Evolutionary conservation across 2,329 filamentous ascomycete genomes (phyloP), one percentile per base, ranked within the genome.

Genomic region (Penicillium brevicompactum): DNA sequence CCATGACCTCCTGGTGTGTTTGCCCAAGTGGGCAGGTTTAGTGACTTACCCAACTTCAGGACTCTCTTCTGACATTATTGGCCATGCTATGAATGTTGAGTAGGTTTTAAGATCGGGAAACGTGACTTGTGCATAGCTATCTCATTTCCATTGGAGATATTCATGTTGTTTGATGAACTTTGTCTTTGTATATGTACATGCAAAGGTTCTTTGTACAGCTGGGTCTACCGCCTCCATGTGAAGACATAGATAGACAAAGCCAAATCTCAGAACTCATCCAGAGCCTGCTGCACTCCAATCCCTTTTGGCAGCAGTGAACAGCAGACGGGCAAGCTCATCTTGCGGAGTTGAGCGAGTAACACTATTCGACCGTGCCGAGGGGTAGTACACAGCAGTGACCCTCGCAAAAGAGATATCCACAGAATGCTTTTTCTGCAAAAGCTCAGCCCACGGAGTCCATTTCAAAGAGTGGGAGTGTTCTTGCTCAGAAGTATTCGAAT

Each of bases 221-320:
- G 24, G 24, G 8, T 27, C 5, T 2, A 18, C 18, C 2, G 18
- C 24, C 24, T 8, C 24, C 24, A 27, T 27, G 24, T 6, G 24
- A 27, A 27, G 8, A 27, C 2, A 8, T 27, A 27, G 24, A 27
- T 8, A 49, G n/a, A 42, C 3, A 27, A 49, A 40, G n/a, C 7
- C 21, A 22, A 22, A n/a, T 42, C 27, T 50, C 46, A 49, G 6
- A 18, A 18, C 30, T 37, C 34, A 37, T 7, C 13, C 34, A 7
- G 34, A 56, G 21, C 42, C 18, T 5, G 27, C 46, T 32, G 70
- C 60, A 54, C 72, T 72, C 72, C 72, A 74, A 46, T 70, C 70
- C 37, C 70, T 62, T 37, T 65, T 71, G 57, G 64, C 67, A 27
- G 72, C 68, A 3, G 71, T 74, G 44, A 75, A 75, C 6, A 75